Evolutionary conservation across 2,329 filamentous ascomycete species (phyloP), one percentile per base, ranked within the genome.

Genomic region (Phyllosticta citriasiana): DNA sequence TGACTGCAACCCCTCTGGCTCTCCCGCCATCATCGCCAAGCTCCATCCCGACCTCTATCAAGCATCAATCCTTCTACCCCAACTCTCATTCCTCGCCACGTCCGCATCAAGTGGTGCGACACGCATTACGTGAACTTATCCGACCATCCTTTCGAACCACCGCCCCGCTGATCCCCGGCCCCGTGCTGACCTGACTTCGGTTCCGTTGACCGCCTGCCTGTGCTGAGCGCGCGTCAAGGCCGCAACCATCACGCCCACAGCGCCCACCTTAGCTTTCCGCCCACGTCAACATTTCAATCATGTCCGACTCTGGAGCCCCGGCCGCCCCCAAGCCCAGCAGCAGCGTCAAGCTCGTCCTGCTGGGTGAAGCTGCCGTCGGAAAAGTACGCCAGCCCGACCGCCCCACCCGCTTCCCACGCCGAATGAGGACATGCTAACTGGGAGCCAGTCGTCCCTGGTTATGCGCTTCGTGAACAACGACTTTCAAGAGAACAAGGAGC

Each of bases 401-500:
- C 33, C 33, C 33, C 33, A 12, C 33, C 62, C 57, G 51, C 26
- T 40, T 25, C 9, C 57, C 52, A 58, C 61, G 25, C 33, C 10
- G 33, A 40, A 40, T 40, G 33, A 40, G 33, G 33, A 40, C 33
- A 40, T 40, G 33, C 33, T 40, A 40, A 40, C 33, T 8, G 33
- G 33, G 33, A 16, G 33, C 33, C 33, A 40, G 94, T 97, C 94
- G 57, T 99, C 94, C 54, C 86, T 99, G 63, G 94, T 99, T 65
- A 84, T 99, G 73, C 91, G 94, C 72, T 99, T 99, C 78, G 94
- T 99, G 74, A 97, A 97, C 83, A 94, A 99, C 79, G 93, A 97
- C 78, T 99, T 99, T 72, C 94, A 99, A 80, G 94, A 97, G 79
- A 97, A 97, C 79, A 97, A 97, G 82, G 94, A 99, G 76, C 94